These are phyloP conservation scores for Cymbopogon citratus DNA, from an alignment of 176 grass and related monocot genomes.

Conservation along the genomic window DNA sequence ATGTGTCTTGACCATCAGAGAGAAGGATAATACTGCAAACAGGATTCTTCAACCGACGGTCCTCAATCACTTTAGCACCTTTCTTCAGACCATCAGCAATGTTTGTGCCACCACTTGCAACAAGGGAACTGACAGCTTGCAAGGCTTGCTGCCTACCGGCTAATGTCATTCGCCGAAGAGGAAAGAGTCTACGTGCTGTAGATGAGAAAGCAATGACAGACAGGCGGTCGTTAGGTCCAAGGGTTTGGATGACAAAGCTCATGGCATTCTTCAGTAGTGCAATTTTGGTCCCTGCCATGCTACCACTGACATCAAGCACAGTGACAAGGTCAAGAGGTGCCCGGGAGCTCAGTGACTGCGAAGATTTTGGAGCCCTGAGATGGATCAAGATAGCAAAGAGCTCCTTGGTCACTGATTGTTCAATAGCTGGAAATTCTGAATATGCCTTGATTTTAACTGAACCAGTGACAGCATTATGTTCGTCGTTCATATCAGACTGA, in stretches of 20 bases:
- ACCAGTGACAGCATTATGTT: constrained; percentile 8
- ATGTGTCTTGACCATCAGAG: constrained; percentile 92
- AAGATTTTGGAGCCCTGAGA: constrained; percentile 68
- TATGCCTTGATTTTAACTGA: constrained; percentile 62
- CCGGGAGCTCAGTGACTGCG: constrained; percentile 30
- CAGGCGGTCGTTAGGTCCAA: constrained; percentile 80
- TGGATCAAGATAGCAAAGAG: constrained; percentile 72
- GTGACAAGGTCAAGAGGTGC: constrained; percentile 89
- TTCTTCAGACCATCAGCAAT: constrained; percentile 77
- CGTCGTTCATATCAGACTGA: constrained; percentile 24
- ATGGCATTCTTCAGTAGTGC: constrained; percentile 78
- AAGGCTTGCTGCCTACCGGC: constrained; percentile 48
- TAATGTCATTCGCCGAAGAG: constrained; percentile 58
- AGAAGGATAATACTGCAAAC: constrained; percentile 87
- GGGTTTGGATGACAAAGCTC: constrained; percentile 75
- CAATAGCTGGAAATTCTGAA: constrained; percentile 46
- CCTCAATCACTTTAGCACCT: constrained; percentile 65
- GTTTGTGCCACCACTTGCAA: constrained; percentile 72
- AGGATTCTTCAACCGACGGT: constrained; percentile 62
- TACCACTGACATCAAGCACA: constrained; percentile 89
- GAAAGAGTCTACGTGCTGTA: constrained; percentile 56
- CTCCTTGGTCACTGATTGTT: constrained; percentile 35
- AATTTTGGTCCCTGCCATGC: constrained; percentile 86
- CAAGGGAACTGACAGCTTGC: constrained; percentile 60
- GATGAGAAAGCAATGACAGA: constrained; percentile 81